These are phyloP conservation scores for Ogataea hybrid DNA, from an alignment of 1,139 yeast genomes.

Conservation along the genomic window DNA sequence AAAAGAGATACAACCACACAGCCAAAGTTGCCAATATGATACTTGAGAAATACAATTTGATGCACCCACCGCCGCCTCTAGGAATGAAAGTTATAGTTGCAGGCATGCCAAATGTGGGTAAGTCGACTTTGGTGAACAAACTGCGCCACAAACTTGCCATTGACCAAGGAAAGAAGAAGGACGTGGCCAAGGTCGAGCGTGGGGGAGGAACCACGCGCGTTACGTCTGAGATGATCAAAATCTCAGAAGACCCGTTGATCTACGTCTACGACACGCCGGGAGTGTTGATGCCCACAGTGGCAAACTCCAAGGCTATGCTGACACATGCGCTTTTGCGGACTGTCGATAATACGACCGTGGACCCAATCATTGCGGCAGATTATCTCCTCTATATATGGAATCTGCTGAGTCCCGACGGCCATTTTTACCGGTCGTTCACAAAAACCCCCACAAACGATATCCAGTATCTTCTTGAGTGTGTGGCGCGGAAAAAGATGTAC, in stretches of 20 bases:
- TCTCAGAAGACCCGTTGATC: conserved; percentile 62
- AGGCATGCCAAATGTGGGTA: conserved; percentile 99
- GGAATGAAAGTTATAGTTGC: conserved; percentile 76
- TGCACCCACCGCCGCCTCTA: conserved; percentile 73
- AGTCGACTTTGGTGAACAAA: conserved; percentile 77
- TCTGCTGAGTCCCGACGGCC: conserved; percentile 51
- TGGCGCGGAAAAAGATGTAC: conserved; percentile 39
- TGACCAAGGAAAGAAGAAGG: conserved; percentile 31
- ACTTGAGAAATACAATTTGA: conserved; percentile 39
- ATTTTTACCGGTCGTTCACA: conserved; percentile 45
- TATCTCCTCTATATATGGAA: conserved; percentile 75
- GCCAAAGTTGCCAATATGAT: conserved; percentile 49
- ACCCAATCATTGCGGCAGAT: conserved; percentile 86
- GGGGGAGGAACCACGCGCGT: conserved; percentile 88
- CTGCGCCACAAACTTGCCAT: conserved; percentile 56
- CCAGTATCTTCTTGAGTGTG: conserved; percentile 53
- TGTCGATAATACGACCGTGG: conserved; percentile 67
- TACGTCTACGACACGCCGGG: conserved; percentile 92
- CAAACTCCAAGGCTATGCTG: conserved; percentile 68
- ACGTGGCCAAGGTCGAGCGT: conserved; percentile 84
- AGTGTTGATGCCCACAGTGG: conserved; percentile 75
- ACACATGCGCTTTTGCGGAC: conserved; percentile 75
- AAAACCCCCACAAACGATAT: conserved; percentile 74
- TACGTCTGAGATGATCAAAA: conserved; percentile 72
- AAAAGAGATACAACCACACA: conserved; percentile 53